Conservation (phyloP, 2,329 filamentous ascomycete species). For the Alternaria hordeiaustralica region DNA sequence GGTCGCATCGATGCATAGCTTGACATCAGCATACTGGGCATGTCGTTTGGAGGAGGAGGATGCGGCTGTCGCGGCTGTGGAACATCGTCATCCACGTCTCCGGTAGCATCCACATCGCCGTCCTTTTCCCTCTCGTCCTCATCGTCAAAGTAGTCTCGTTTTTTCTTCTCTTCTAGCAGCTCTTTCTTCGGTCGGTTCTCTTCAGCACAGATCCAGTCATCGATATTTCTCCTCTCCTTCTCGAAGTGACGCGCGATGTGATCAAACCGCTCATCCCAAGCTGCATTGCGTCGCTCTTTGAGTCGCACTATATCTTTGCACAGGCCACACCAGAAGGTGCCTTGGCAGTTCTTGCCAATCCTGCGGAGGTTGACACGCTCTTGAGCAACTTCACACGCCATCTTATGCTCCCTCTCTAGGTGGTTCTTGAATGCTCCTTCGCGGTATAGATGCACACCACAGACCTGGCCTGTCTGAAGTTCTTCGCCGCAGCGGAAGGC, state of each 20-base stretch:
- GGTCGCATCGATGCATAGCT: background rate
- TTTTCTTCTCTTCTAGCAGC: conserved; percentile 23
- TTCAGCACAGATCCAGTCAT: conserved; percentile 62
- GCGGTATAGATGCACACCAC: conserved; percentile 65
- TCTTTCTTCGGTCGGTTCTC: conserved; percentile 45
- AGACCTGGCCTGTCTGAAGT: conserved; percentile 43
- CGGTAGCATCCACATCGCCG: conserved; percentile 10
- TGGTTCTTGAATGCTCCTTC: conserved; percentile 68
- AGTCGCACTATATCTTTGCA: conserved; percentile 66
- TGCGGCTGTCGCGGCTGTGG: background rate
- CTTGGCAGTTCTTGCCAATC: conserved; percentile 69
- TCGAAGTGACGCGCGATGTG: conserved; percentile 79
- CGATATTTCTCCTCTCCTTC: conserved; percentile 60
- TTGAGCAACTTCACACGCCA: conserved; percentile 34
- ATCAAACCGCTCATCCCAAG: conserved; percentile 68
- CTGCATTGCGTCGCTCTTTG: conserved; percentile 57
- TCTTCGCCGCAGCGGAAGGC: conserved; percentile 70
- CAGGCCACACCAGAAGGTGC: conserved; percentile 87
- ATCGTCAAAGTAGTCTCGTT: conserved; percentile 28
- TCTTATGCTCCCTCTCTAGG: conserved; percentile 60
- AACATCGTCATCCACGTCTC: conserved; percentile 2
- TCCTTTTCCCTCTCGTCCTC: conserved; percentile 15
- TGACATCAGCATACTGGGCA: background rate
- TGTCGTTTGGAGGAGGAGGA: background rate
- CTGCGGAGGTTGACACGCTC: conserved; percentile 61